Conservation (phyloP, 345 rosid genomes). For the Hibiscus trionum region DNA sequence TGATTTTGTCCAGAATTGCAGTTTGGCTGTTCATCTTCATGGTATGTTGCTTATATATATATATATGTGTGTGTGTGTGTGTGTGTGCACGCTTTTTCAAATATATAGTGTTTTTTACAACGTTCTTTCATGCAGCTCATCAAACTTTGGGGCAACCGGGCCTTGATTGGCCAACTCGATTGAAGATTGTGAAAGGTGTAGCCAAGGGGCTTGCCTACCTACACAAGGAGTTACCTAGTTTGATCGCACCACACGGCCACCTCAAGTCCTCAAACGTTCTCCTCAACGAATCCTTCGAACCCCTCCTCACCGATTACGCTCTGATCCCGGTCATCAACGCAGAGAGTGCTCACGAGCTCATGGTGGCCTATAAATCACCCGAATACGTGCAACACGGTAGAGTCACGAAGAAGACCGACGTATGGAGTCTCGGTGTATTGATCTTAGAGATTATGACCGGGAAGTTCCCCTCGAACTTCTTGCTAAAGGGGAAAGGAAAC, state of each 20-base stretch:
- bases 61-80: too few species aligned
- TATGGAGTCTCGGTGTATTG: constrained; percentile 70
- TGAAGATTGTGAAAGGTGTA: constrained; percentile 63
- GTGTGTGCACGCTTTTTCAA: too few species aligned
- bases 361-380: constrained; percentile 89
- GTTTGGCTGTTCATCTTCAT: too few species aligned
- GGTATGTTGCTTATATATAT: too few species aligned
- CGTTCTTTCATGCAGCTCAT: too few species aligned
- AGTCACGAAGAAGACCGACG: constrained; percentile 80
- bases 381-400: constrained; percentile 53
- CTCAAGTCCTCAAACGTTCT: constrained; percentile 84
- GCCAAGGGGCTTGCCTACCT: constrained; percentile 62
- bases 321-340: constrained; percentile 69
- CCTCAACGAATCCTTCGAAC: constrained; percentile 42
- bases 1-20: too few species aligned
- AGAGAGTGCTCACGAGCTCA: constrained; percentile 38
- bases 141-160: too few species aligned
- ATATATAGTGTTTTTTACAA: too few species aligned
- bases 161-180: too few species aligned
- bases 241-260: constrained; percentile 81
- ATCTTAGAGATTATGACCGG: constrained; percentile 75
- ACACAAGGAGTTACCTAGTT: constrained; percentile 56
- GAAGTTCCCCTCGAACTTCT: constrained; percentile 46
- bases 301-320: constrained; percentile 65
- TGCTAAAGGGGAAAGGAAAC: constrained; percentile 29